Base-by-base conservation (phyloP, 805 yeast genomes). In the Candida parachauliodes region DNA sequence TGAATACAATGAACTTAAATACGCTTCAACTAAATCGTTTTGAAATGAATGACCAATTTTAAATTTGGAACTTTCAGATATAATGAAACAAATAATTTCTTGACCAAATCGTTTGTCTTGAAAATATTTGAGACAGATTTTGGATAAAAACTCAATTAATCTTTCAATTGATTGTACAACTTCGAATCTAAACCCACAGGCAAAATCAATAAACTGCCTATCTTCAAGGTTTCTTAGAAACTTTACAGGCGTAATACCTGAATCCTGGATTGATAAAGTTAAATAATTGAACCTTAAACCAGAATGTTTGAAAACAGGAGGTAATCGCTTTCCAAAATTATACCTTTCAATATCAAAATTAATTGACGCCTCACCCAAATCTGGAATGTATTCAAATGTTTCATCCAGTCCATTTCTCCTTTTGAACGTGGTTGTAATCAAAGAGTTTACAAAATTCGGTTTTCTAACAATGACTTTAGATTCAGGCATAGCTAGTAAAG, bases 151-250 rank as follows among this genome's bases (percentile, higher is more conserved):
- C 3, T 34, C 31, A 14, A 34, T 15, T 5, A 34, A 26, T 15
- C 31, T 17, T 3, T 34, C 37, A n/a, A 34, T 26, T 10, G 37
- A 34, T 19, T 25, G 12, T 4, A 34, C 6, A 12, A 34, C 8
- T 26, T 34, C 37, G 18, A 34, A 34, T 17, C 37, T n/a, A n/a
- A 34, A 34, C 25, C 37, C 37, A 34, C 37, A 34, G 19, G 37
- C 19, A 20, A 34, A 34, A 16, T 34, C 37, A 20, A 25, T 26
- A 10, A 34, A 34, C 4, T 25, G 18, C 11, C 25, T 26, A 20
- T 34, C 31, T 3, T 34, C 26, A n/a, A 34, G 14, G 15, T 34
- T 34, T 5, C 18, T 26, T 7, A 34, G 27, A 11, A 5, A 34
- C 11, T 23, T 26, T 3, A 34, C 5, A 5, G 37, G 37, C 3